phyloP scores from a whole-genome alignment of 257 asterid genomes.

The Sherardia arvensis region DNA sequence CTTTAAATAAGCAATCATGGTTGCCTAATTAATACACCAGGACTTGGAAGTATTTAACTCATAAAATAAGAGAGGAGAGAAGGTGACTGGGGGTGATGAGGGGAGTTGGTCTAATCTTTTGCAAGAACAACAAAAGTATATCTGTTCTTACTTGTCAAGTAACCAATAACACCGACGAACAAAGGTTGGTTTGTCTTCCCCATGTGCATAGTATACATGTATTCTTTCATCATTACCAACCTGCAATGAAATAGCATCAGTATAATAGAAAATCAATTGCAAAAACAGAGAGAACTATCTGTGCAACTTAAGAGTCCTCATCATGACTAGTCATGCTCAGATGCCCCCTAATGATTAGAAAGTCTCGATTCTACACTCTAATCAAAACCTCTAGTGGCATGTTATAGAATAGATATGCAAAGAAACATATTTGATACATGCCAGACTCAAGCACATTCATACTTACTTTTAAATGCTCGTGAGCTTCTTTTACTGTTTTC shows the following conservation, averaged over 20 bases:
- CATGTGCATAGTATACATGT: constrained; percentile 99
- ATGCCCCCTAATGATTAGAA: not conserved
- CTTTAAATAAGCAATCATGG: constrained; percentile 3
- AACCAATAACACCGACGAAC: constrained; percentile 99
- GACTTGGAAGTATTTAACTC: constrained; percentile 11
- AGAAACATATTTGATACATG: not conserved
- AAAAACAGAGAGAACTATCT: not conserved
- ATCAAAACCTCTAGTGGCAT: not conserved
- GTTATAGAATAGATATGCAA: not conserved
- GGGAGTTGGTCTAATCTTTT: not conserved
- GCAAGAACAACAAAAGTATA: constrained; percentile 10
- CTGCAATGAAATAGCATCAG: constrained; percentile 30
- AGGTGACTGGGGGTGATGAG: constrained; percentile 1
- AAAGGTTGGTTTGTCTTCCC: constrained; percentile 80
- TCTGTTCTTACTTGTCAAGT: constrained; percentile 74
- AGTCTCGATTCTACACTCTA: not conserved
- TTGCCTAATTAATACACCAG: constrained; percentile 11
- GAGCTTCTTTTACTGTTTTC: constrained; percentile 97
- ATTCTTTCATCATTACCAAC: constrained; percentile 93
- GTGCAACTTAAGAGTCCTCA: not conserved
- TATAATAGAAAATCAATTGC: not conserved
- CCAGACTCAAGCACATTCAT: constrained; percentile 7
- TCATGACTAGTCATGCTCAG: not conserved
- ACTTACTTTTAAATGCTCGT: constrained; percentile 87
- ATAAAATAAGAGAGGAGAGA: constrained; percentile 6